These are phyloP conservation scores for Trichosporon ovoides DNA, from an alignment of 1,284 basidiomycete genomes.

Conservation along the genomic window DNA sequence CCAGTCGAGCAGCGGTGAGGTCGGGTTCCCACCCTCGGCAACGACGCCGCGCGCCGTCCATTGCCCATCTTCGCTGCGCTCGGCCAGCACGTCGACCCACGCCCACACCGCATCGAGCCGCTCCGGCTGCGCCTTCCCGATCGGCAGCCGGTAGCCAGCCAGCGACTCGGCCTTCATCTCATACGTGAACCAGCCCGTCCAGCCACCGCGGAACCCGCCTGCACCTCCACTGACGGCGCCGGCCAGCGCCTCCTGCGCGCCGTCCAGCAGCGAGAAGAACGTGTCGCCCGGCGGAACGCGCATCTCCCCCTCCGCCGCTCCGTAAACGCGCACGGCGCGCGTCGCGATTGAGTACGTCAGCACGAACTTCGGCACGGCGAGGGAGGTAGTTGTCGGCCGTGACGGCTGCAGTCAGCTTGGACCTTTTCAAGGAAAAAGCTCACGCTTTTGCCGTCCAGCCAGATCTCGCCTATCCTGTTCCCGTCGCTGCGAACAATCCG, in stretches of 20 bases:
- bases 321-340: slow-evolving; percentile 26
- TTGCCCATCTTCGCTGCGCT: slow-evolving; percentile 38
- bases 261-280: slow-evolving; percentile 46
- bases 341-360: slow-evolving; percentile 41
- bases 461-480: slow-evolving; percentile 48
- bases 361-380: slow-evolving; percentile 39
- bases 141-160: slow-evolving; percentile 32
- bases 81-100: slow-evolving; percentile 49
- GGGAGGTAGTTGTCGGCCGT: slow-evolving; percentile 41
- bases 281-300: slow-evolving; percentile 26
- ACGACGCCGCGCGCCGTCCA: slow-evolving; percentile 51
- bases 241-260: slow-evolving; percentile 26
- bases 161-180: slow-evolving; percentile 55
- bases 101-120: slow-evolving; percentile 45
- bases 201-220: slow-evolving; percentile 50
- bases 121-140: slow-evolving; percentile 14
- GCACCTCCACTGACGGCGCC: slow-evolving; percentile 1
- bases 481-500: slow-evolving; percentile 34
- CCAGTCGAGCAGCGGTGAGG: slow-evolving; percentile 33
- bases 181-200: slow-evolving; percentile 55
- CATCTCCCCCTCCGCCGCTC: slow-evolving; percentile 13
- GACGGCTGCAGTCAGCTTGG: slow-evolving; percentile 28
- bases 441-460: slow-evolving; percentile 52
- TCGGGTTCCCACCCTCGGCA: slow-evolving; percentile 6
- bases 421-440: slow-evolving; percentile 14